phyloP scores from a whole-genome alignment of 2,329 filamentous ascomycete genomes.

The Mollisiaceae sp. region DNA sequence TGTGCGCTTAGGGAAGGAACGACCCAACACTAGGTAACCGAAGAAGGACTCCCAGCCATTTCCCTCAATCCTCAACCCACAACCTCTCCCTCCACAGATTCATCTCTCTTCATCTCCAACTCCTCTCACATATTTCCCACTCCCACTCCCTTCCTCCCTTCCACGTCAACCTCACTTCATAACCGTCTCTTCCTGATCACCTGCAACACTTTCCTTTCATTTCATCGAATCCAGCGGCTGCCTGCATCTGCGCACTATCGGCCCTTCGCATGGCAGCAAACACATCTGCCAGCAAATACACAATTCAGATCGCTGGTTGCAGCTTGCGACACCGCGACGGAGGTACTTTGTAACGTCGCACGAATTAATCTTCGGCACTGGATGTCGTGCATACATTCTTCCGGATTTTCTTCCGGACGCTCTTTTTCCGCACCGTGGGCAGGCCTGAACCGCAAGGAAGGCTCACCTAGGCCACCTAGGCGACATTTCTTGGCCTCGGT shows the following conservation, averaged over 20 bases:
- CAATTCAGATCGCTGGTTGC: not conserved
- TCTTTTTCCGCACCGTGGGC: not conserved
- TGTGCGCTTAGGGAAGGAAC: not conserved
- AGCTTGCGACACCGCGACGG: not conserved
- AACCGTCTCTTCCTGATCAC: not conserved
- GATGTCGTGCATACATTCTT: not conserved
- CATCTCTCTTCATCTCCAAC: not conserved
- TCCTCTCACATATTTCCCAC: not conserved
- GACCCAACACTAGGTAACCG: not conserved
- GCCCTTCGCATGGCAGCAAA: slow-evolving; percentile 1
- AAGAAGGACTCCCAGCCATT: too few relatives aligned
- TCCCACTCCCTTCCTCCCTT: not conserved
- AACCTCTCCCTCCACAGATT: too few relatives aligned
- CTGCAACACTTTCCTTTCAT: not conserved
- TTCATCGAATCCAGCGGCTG: not conserved
- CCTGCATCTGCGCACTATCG: not conserved
- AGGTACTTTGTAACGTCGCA: slow-evolving; percentile 21
- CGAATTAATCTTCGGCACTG: slow-evolving; percentile 3
- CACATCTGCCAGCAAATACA: not conserved
- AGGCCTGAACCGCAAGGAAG: not conserved
- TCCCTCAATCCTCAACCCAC: not conserved
- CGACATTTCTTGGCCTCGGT: not conserved
- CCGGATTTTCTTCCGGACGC: not conserved
- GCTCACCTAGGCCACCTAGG: not conserved
- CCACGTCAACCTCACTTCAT: not conserved